These are phyloP conservation scores for Marsdenia floribunda DNA, from an alignment of 257 asterid genomes.

Conservation along the genomic window DNA sequence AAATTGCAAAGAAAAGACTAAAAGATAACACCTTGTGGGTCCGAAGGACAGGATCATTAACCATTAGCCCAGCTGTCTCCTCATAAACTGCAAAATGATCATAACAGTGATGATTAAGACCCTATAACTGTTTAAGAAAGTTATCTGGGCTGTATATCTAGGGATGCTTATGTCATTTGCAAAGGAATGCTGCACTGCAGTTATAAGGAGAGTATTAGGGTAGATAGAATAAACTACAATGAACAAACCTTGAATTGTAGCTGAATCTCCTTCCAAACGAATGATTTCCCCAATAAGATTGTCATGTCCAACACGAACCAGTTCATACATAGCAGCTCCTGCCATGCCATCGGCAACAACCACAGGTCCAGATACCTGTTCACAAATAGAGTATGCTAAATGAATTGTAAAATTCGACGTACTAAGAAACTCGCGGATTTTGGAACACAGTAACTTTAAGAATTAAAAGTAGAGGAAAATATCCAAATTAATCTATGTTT, in stretches of 20 bases:
- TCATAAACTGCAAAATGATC: constrained; percentile 62
- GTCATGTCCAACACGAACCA: constrained; percentile 97
- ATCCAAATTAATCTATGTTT: not conserved
- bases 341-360: constrained; percentile 99
- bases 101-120: not conserved
- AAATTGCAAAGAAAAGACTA: not conserved
- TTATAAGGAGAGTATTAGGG: not conserved
- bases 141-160: not conserved
- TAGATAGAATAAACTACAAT: not conserved
- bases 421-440: not conserved
- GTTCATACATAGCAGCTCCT: constrained; percentile 99
- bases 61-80: constrained; percentile 95
- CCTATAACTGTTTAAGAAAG: not conserved
- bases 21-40: constrained; percentile 67
- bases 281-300: constrained; percentile 96
- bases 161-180: not conserved
- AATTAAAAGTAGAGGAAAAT: not conserved
- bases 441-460: too few species aligned
- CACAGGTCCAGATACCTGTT: constrained; percentile 95
- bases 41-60: constrained; percentile 95
- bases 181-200: not conserved
- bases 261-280: constrained; percentile 98
- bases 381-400: not conserved
- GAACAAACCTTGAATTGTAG: constrained; percentile 85
- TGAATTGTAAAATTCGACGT: not conserved